These are phyloP conservation scores for Cruciata laevipes DNA, from an alignment of 257 asterid species.

Conservation along the genomic window DNA sequence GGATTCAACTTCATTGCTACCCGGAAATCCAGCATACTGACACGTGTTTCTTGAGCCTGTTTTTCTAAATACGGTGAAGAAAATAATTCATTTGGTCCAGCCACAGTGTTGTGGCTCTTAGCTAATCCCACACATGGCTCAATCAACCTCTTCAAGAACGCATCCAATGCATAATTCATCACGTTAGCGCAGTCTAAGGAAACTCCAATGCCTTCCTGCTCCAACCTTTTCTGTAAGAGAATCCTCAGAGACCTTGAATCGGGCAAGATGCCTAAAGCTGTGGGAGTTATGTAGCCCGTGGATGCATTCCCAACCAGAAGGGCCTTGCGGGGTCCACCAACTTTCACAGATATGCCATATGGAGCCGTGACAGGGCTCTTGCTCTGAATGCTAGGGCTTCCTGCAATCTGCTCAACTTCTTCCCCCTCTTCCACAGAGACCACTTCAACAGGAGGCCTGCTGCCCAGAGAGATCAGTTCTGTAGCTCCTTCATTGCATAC, in stretches of 20 bases:
- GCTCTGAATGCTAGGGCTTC: slow-evolving; percentile 34
- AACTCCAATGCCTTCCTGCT: slow-evolving; percentile 54
- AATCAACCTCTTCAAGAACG: slow-evolving; percentile 53
- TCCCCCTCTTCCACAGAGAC: slow-evolving; percentile 75
- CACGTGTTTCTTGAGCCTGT: slow-evolving; percentile 14
- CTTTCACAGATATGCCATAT: slow-evolving; percentile 45
- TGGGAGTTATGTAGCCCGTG: slow-evolving; percentile 5
- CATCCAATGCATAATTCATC: slow-evolving; percentile 61
- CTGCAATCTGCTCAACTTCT: slow-evolving; percentile 77
- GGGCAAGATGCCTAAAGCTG: slow-evolving; percentile 51
- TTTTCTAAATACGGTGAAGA: slow-evolving; percentile 20
- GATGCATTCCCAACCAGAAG: slow-evolving; percentile 20
- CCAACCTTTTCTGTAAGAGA: slow-evolving; percentile 56
- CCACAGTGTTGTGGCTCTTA: slow-evolving; percentile 24
- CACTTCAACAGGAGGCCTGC: slow-evolving; percentile 59
- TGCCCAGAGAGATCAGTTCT: slow-evolving; percentile 62
- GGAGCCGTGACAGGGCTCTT: slow-evolving; percentile 75
- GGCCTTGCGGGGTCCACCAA: slow-evolving; percentile 31
- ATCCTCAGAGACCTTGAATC: slow-evolving; percentile 43
- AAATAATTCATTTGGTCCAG: slow-evolving; percentile 19
- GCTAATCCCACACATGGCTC: slow-evolving; percentile 58
- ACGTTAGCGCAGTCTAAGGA: slow-evolving; percentile 58
- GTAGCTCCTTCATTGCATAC: slow-evolving; percentile 56
- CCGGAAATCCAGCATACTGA: slow-evolving; percentile 55
- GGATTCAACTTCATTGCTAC: slow-evolving; percentile 76